Evolutionary conservation across 1,284 basidiomycete species (phyloP).

Genomic region (Boletellus deceptivus): DNA sequence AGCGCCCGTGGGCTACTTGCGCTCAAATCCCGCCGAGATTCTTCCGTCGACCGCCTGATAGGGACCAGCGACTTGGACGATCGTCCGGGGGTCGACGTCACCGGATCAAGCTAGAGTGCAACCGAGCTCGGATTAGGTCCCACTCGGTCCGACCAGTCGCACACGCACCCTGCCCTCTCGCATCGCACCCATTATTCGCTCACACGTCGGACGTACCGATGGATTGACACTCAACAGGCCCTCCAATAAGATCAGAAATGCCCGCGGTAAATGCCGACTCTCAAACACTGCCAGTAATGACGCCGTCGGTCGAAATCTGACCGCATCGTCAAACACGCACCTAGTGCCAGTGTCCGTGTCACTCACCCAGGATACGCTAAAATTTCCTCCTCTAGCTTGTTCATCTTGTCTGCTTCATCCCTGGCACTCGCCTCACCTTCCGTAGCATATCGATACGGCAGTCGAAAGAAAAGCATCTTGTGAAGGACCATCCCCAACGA

Average conservation of each 20-base stretch:
- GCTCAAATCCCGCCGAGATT: conserved; percentile 12
- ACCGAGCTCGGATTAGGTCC: neutral
- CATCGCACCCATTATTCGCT: conserved; percentile 64
- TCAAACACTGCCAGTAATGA: conserved; percentile 55
- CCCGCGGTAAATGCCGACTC: conserved; percentile 27
- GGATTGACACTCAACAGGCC: conserved; percentile 3
- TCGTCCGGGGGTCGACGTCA: conserved; percentile 1
- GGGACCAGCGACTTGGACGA: conserved; percentile 25
- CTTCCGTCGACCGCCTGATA: conserved; percentile 16
- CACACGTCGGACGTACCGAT: conserved; percentile 53
- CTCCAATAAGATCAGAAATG: conserved; percentile 6
- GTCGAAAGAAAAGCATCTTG: conserved; percentile 84
- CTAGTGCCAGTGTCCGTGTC: neutral
- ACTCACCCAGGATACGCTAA: conserved; percentile 67
- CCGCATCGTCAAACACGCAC: conserved; percentile 7
- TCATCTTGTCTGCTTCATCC: conserved; percentile 59
- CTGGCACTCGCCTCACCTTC: conserved; percentile 46
- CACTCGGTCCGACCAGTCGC: neutral
- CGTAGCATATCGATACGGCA: conserved; percentile 73
- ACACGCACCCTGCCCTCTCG: conserved; percentile 61
- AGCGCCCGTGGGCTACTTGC: conserved; percentile 15
- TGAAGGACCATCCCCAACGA: conserved; percentile 89
- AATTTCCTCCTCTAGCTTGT: conserved; percentile 73
- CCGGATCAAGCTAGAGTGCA: conserved; percentile 24
- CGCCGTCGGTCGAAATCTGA: conserved; percentile 59